A percentile compares a stretch with the other conserved stretches of the same genome.
phyloP scores from a whole-genome alignment of 495 filamentous ascomycete genomes.

The Thermochaetoides thermophila region DNA sequence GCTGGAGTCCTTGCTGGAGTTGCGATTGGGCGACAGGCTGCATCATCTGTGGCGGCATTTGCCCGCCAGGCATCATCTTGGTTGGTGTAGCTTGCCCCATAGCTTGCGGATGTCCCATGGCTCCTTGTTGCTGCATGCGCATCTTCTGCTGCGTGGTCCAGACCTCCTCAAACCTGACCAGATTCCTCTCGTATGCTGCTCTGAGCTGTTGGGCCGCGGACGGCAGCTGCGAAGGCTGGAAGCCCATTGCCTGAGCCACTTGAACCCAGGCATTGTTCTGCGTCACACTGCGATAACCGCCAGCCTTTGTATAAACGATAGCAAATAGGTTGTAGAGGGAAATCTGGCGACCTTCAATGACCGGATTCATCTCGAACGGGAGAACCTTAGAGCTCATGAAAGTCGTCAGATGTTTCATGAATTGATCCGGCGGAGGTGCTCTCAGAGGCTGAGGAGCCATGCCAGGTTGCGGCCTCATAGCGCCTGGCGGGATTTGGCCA shows the following conservation, averaged over 20 bases:
- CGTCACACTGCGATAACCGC: slow-evolving; percentile 63
- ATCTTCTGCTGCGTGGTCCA: slow-evolving; percentile 46
- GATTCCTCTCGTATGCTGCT: slow-evolving; percentile 55
- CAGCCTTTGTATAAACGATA: slow-evolving; percentile 51
- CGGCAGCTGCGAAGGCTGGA: slow-evolving; percentile 49
- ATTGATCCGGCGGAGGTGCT: slow-evolving; percentile 42
- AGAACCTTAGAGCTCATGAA: slow-evolving; percentile 59
- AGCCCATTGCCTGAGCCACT: slow-evolving; percentile 51
- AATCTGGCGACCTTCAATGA: slow-evolving; percentile 53
- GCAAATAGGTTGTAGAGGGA: slow-evolving; percentile 62
- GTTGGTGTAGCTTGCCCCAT: slow-evolving; percentile 25
- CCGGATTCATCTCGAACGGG: slow-evolving; percentile 54
- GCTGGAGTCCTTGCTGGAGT: slow-evolving; percentile 32
- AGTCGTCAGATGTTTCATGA: slow-evolving; percentile 54
- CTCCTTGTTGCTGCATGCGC: slow-evolving; percentile 38
- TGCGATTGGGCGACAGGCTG: slow-evolving; percentile 32
- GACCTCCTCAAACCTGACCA: slow-evolving; percentile 60
- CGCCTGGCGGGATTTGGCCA: slow-evolving; percentile 30
- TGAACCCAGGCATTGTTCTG: slow-evolving; percentile 54
- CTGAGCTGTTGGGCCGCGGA: slow-evolving; percentile 53
- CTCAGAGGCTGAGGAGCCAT: slow-evolving; percentile 15
- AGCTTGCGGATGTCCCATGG: slow-evolving; percentile 9
- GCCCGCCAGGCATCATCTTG: slow-evolving; percentile 24
- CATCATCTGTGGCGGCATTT: slow-evolving; percentile 32
- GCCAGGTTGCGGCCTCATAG: slow-evolving; percentile 26